Base-by-base conservation (phyloP, 1,139 yeast genomes). In the Debaryomyces coudertii region DNA sequence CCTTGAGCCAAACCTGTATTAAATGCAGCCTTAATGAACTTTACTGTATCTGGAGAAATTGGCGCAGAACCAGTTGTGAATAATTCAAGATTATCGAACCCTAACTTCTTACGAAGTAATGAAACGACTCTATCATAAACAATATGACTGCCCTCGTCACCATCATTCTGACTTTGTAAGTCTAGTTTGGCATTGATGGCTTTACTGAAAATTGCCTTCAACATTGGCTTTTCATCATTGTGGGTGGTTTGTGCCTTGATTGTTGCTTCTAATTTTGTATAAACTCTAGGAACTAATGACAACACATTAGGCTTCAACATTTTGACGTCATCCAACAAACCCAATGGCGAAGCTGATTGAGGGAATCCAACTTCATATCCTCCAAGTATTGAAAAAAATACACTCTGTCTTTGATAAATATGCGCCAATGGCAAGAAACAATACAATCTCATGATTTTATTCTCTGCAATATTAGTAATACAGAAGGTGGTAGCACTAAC, bases 361-460 rank as follows among this genome's bases (percentile, higher is more conserved):
- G 80, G 79, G 60, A 74, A 69, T 4, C 77, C 77, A 35, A 76
- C 53, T 7, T 69, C 61, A 12, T 62, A 52, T 27, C 73, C 76
- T 35, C 51, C 38, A 29, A 66, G 54, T 12, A 66, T 47, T 9
- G 61, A 60, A 39, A 54, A 56, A 11, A 57, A 49, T 29, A 68
- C 45, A 29, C 61, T 59, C 62, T 64, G 64, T 48, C 78, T 60
- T 52, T 85, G 88, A 58, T 79, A 85, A 50, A 86, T 85, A 61
- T 86, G 92, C 1, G 92, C 90, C 57, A 83, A 68, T 0, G 90
- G 90, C 46, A 85, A 71, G 61, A 82, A 81, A 47, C 79, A 54
- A 56, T 60, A 62, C 29, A 50, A 44, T 15, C 41, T 45, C 4
- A 55, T 44, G n/a, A 46, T 33, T 5, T 43, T 22, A 29, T 46